Evolutionary conservation across 73 alveolate species (phyloP).

Genomic region (Paraurostyla sp.): DNA sequence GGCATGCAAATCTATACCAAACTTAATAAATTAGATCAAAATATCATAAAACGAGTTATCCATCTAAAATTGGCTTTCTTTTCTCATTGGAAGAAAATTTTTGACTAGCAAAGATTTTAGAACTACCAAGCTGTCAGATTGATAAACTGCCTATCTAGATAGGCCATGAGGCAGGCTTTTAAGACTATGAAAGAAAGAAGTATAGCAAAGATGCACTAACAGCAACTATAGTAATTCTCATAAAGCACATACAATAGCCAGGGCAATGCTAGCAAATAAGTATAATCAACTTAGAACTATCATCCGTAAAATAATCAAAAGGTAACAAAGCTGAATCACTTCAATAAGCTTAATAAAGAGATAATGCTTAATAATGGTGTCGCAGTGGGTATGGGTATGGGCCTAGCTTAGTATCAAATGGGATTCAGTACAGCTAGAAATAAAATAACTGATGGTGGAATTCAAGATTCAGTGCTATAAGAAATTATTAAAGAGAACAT

Average conservation of each 20-base stretch:
- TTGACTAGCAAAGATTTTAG: background rate
- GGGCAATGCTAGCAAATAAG: too few relatives aligned
- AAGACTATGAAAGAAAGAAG: background rate
- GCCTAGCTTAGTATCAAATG: too few relatives aligned
- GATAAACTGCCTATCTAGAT: background rate
- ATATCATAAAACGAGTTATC: background rate
- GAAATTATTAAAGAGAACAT: slow-evolving; percentile 30
- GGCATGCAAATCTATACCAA: background rate
- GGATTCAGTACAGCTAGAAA: background rate
- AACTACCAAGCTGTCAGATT: background rate
- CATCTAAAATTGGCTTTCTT: background rate
- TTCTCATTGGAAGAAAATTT: background rate
- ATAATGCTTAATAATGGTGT: background rate
- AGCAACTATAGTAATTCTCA: too few relatives aligned
- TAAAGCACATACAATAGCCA: too few relatives aligned
- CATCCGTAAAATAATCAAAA: too few relatives aligned
- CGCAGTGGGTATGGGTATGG: background rate
- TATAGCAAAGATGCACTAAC: too few relatives aligned
- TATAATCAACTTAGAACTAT: too few relatives aligned
- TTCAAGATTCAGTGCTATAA: background rate
- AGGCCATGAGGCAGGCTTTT: background rate
- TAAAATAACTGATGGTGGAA: background rate
- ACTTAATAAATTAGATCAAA: background rate
- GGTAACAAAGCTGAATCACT: too few relatives aligned
- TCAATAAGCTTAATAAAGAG: too few relatives aligned